Evolutionary conservation across 352 stramenopile species (phyloP), one percentile per base, ranked within the genome.

Genomic region (Phytopythium litorale): DNA sequence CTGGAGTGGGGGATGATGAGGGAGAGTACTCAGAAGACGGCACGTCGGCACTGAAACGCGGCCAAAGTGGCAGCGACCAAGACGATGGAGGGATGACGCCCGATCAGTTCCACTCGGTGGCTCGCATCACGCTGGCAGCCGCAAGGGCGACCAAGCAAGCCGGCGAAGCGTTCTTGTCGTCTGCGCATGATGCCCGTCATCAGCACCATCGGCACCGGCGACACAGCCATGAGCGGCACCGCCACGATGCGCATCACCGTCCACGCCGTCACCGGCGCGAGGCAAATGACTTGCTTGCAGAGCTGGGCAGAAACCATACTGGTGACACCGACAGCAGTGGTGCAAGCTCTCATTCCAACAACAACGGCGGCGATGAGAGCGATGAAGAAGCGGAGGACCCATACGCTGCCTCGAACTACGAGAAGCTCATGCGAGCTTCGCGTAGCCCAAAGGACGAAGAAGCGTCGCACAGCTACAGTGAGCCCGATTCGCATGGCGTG

Each of bases 101-200:
- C 1, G 72, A 87, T 35, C 71, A 89, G 49, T 86, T 87, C 33
- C 72, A 79, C 28, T 81, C 78, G 0, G 79, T 91, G 2, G 69
- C 79, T 32, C 72, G 71, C 6, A 88, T 86, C 58, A 88, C 81
- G 2, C 87, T 91, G 32, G 81, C 79, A n/a, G 81, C 81, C 19
- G 81, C 78, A 1, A 58, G 65, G 15, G 81, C 77, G 3, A 88
- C 81, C 19, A 71, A 71, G 40, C 70, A 88, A 37, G 81, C 79
- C 11, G 81, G 79, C 0, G 67, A 83, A 28, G 78, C 79, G 4
- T 85, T 91, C 33, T 64, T 90, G 11, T 87, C 80, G 16, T 75
- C 70, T 11, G 78, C 75, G 23, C 64, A 81, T 49, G 72, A 73
- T 58, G 70, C 63, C 6, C 65, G 57, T 53, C 64, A 43, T 19